Base-by-base conservation (phyloP, 805 yeast species). In the Soucietia sequanensis region DNA sequence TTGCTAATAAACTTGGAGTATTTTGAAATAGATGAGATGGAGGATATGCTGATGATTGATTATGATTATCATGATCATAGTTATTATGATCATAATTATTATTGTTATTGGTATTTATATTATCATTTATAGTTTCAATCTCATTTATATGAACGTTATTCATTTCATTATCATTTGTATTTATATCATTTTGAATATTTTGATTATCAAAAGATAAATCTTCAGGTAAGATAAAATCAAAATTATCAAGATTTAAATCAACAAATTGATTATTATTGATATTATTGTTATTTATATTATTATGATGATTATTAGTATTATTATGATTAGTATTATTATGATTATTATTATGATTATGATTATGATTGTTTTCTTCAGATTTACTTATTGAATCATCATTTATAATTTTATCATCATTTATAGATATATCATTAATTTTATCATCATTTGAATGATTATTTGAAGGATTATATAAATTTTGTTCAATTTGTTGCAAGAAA, bases 401-500 rank as follows among this genome's bases (percentile, higher is more conserved):
- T n/a, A n/a, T n/a, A n/a, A n/a, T n/a, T n/a, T n/a, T n/a, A n/a
- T n/a, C n/a, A n/a, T n/a, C n/a, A n/a, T n/a, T n/a, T n/a, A n/a
- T n/a, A n/a, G n/a, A n/a, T n/a, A n/a, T n/a, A n/a, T n/a, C n/a
- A n/a, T n/a, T n/a, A n/a, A n/a, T n/a, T n/a, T n/a, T n/a, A n/a
- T n/a, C n/a, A n/a, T n/a, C n/a, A n/a, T n/a, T n/a, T n/a, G n/a
- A n/a, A n/a, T n/a, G n/a, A n/a, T n/a, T n/a, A n/a, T n/a, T n/a
- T n/a, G 23, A 21, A 15, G 15, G 20, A 4, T 54, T 56, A 42
- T 60, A 60, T 26, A 60, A 39, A 33, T 52, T 54, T 15, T 48
- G 50, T 25, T 60, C 65, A 19, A 62, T 39, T 33, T 58, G 62
- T 24, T 57, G 56, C 25, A 61, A 44, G 29, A 56, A 51, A 39